Evolutionary conservation across 108 stramenopile genomes (phyloP).

Genomic region (Cyclotella baltica): DNA sequence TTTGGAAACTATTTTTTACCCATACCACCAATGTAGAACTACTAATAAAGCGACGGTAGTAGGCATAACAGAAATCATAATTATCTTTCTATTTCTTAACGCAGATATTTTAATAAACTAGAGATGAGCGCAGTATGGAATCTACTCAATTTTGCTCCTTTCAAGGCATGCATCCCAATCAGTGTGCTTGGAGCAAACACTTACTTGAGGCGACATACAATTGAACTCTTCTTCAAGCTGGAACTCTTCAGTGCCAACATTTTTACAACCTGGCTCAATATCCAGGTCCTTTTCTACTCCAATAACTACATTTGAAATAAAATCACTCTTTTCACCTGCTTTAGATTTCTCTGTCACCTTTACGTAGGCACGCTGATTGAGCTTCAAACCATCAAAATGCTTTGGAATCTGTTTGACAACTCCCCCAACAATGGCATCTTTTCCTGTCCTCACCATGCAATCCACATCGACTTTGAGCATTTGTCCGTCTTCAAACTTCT

Average conservation of each 20-base stretch:
- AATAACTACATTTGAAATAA: conserved; percentile 37
- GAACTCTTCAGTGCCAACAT: conserved; percentile 2
- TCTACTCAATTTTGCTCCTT: conserved; percentile 27
- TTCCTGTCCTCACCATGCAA: conserved; percentile 44
- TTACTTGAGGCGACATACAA: conserved; percentile 20
- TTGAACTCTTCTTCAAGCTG: conserved; percentile 24
- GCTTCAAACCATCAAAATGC: neutral
- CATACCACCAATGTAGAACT: too few species aligned
- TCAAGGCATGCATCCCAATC: conserved; percentile 47
- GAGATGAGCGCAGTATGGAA: neutral
- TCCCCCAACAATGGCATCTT: conserved; percentile 48
- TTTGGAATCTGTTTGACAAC: conserved; percentile 13
- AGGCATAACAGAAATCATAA: too few species aligned
- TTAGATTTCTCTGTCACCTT: conserved; percentile 32
- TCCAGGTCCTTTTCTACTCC: conserved; percentile 1
- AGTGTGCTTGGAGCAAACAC: conserved; percentile 47
- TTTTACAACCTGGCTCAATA: conserved; percentile 8
- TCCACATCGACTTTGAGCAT: conserved; percentile 52
- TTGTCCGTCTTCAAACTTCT: conserved; percentile 28
- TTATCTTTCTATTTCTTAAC: too few species aligned
- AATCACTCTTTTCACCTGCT: conserved; percentile 11
- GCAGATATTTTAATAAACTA: neutral
- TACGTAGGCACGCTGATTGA: conserved; percentile 39
- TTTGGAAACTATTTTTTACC: too few species aligned
- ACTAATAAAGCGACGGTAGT: too few species aligned